Base-by-base conservation (phyloP, 2,329 filamentous ascomycete genomes). In the Fusarium sp. region DNA sequence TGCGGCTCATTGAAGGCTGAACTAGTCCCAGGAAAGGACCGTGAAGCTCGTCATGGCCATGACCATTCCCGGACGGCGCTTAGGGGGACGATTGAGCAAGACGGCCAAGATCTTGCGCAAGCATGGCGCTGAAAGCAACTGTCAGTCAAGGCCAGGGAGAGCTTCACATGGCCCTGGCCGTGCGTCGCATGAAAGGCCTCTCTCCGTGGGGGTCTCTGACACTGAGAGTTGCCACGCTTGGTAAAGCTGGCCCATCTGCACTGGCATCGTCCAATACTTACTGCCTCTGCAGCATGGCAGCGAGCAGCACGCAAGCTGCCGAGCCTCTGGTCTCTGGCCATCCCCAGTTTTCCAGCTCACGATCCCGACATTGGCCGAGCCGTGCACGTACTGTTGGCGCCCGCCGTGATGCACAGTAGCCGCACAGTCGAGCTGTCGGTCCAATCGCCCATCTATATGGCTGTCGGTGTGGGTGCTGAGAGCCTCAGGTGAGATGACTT, bases 361-460 rank as follows among this genome's bases (percentile, higher is more conserved):
- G 47, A 63, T 75, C 57, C 77, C 77, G 77, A 78, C 12, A 78
- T 77, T 78, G 68, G 64, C 77, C 77, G 77, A 73, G 59, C 77
- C 69, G 75, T 79, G 38, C 35, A 30, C 20, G 14, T 50, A 76
- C 66, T 74, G 74, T 70, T 15, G n/a, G 27, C 2, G 2, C 1
- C 7, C 11, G n/a, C 38, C 3, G 5, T 5, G 8, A 40, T 54
- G 20, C 27, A 75, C 71, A 75, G 71, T 76, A 20, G 20, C 25
- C 25, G 52, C 64, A 70, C 69, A 47, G 68, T 69, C 25, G 9
- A 33, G n/a, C 22, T 50, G 59, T 59, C 57, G 32, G 40, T 50
- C 54, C 61, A 69, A 50, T 60, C 64, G 52, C 58, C 43, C 57
- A 54, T 66, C 58, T 20, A 65, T 37, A 57, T 69, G 59, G 62